phyloP scores from a whole-genome alignment of 2,329 filamentous ascomycete species.

The Verticillium nonalfalfae region DNA sequence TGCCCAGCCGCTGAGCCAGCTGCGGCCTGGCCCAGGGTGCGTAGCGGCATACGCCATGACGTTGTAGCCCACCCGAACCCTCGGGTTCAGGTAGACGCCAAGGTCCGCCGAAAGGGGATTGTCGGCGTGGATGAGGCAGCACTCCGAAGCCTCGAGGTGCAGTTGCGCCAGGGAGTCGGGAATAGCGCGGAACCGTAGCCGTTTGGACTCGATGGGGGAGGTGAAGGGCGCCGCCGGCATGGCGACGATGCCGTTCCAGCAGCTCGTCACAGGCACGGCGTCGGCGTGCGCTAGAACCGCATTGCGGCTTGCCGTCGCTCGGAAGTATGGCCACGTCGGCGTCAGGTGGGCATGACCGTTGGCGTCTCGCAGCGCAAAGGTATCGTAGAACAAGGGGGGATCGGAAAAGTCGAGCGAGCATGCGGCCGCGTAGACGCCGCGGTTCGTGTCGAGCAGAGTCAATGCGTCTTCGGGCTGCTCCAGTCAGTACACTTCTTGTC shows the following conservation, averaged over 20 bases:
- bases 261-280: conserved; percentile 38
- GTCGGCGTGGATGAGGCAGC: conserved; percentile 70
- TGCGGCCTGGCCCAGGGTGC: conserved; percentile 23
- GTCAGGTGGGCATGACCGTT: conserved; percentile 43
- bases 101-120: conserved; percentile 47
- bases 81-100: conserved; percentile 64
- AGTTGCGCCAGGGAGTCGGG: conserved; percentile 52
- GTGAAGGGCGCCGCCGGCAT: conserved; percentile 53
- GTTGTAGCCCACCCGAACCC: conserved; percentile 62
- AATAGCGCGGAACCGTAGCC: conserved; percentile 57
- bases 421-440: conserved; percentile 53
- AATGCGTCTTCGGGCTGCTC: conserved; percentile 47
- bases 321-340: conserved; percentile 55
- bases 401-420: conserved; percentile 55
- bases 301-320: conserved; percentile 39
- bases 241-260: conserved; percentile 40
- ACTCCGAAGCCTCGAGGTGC: conserved; percentile 72
- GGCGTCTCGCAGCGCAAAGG: conserved; percentile 53
- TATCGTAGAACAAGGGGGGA: conserved; percentile 52
- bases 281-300: conserved; percentile 42
- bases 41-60: conserved; percentile 43
- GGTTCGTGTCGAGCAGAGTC: conserved; percentile 48
- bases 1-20: conserved; percentile 41
- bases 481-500: neutral
- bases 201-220: conserved; percentile 20